phyloP scores from a whole-genome alignment of 228 moss, liverwort and hornwort species.

The Sphagnum magellanicum region DNA sequence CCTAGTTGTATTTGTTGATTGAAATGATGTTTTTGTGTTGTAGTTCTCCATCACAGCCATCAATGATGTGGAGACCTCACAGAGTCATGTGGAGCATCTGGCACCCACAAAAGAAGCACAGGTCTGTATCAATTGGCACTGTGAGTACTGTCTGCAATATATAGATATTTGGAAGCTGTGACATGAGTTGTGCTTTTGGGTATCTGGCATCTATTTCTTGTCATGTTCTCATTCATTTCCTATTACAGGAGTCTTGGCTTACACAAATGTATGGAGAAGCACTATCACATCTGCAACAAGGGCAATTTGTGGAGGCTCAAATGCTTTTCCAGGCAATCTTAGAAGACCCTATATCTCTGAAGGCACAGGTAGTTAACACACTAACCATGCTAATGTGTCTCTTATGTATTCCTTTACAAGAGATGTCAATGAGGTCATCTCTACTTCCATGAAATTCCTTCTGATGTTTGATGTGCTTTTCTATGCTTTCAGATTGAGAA shows the following conservation, averaged over 20 bases:
- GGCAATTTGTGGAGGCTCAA: slow-evolving; percentile 62
- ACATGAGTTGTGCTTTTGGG: background rate
- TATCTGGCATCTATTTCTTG: background rate
- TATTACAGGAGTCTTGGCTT: slow-evolving; percentile 77
- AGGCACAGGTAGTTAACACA: slow-evolving; percentile 28
- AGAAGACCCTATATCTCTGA: slow-evolving; percentile 80
- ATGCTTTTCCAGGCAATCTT: slow-evolving; percentile 71
- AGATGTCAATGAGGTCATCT: background rate
- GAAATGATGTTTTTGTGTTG: background rate
- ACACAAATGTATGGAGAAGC: slow-evolving; percentile 95
- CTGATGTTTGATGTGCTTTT: background rate
- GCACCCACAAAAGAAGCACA: slow-evolving; percentile 94
- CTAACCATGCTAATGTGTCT: slow-evolving; percentile 7
- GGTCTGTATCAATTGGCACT: slow-evolving; percentile 17
- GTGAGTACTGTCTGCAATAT: background rate
- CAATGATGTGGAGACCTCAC: slow-evolving; percentile 70
- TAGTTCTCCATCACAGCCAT: slow-evolving; percentile 97
- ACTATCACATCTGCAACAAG: slow-evolving; percentile 62
- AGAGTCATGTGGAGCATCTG: slow-evolving; percentile 60
- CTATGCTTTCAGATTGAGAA: slow-evolving; percentile 43
- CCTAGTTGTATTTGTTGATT: too few species aligned
- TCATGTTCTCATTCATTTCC: slow-evolving; percentile 4
- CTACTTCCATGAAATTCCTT: background rate
- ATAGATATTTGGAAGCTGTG: background rate
- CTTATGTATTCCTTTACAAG: background rate